phyloP scores from a whole-genome alignment of 2,329 filamentous ascomycete genomes.

The Chalara sp. region DNA sequence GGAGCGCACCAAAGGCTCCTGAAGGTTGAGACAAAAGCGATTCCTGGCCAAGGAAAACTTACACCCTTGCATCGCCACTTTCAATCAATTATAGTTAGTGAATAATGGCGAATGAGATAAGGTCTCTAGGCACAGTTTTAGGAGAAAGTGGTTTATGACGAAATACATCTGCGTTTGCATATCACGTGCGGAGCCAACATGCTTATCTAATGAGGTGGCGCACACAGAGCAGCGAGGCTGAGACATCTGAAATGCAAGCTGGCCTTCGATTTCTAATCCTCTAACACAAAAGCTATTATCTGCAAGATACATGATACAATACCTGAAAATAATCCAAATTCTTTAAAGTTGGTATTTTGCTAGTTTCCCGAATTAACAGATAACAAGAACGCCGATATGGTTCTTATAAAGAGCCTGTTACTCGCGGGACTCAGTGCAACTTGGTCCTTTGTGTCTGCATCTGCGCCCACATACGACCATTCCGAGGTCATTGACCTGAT shows the following conservation, averaged over 20 bases:
- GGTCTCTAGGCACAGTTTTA: too few species aligned
- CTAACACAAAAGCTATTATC: not conserved
- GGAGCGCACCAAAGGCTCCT: too few species aligned
- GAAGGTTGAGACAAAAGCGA: too few species aligned
- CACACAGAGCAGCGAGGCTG: not conserved
- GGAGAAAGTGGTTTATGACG: too few species aligned
- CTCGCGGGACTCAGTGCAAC: slow-evolving; percentile 40
- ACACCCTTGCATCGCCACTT: too few species aligned
- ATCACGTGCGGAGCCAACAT: too few species aligned
- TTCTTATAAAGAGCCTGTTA: slow-evolving; percentile 52
- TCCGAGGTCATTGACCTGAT: slow-evolving; percentile 87
- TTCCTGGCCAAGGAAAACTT: too few species aligned
- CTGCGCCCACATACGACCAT: slow-evolving; percentile 44
- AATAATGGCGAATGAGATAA: too few species aligned
- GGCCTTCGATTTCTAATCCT: not conserved
- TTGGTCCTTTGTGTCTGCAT: slow-evolving; percentile 37
- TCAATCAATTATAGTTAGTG: too few species aligned
- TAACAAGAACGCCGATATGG: slow-evolving; percentile 18
- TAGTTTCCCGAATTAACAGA: not conserved
- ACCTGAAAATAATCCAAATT: not conserved
- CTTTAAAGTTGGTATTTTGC: not conserved
- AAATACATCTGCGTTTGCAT: too few species aligned
- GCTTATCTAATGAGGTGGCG: not conserved
- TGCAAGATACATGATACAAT: not conserved
- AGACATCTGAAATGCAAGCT: not conserved